Evolutionary conservation across 106 monocot genomes (phyloP).

Genomic region (Chionographis japonica): DNA sequence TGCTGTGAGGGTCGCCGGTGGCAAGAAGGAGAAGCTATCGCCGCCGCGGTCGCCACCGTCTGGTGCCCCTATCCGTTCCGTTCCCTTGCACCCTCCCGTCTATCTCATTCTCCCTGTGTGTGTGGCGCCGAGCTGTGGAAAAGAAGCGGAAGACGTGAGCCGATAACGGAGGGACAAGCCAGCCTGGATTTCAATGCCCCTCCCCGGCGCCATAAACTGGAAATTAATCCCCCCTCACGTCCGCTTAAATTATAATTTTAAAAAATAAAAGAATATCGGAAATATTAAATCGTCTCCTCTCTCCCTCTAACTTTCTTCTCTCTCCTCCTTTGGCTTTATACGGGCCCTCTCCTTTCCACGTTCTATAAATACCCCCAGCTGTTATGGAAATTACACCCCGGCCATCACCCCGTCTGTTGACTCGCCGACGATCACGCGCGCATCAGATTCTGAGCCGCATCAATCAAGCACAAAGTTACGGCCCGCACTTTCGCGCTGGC

Average conservation of each 20-base stretch:
- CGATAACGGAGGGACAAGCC: conserved; percentile 39
- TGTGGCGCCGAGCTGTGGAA: background rate
- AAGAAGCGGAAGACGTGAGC: conserved; percentile 26
- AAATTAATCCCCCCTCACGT: conserved; percentile 44
- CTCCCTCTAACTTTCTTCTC: background rate
- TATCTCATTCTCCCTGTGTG: background rate
- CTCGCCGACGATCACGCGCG: too few species aligned
- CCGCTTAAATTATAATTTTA: conserved; percentile 27
- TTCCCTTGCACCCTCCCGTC: background rate
- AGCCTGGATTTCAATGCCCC: conserved; percentile 53
- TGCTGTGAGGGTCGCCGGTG: too few species aligned
- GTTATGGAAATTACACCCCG: too few species aligned
- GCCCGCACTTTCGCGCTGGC: too few species aligned
- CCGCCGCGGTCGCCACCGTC: too few species aligned
- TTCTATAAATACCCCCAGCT: too few species aligned
- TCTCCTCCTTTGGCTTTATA: background rate
- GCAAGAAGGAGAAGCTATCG: too few species aligned
- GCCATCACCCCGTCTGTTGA: too few species aligned
- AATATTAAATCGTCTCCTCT: too few species aligned
- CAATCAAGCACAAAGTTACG: too few species aligned
- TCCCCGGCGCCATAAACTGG: conserved; percentile 27
- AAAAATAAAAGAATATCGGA: background rate
- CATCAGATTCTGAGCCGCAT: too few species aligned
- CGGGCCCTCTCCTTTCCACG: background rate
- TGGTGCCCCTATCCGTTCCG: too few species aligned